Evolutionary conservation across 352 stramenopile species (phyloP).

Genomic region (Thalassiosira delicatula): DNA sequence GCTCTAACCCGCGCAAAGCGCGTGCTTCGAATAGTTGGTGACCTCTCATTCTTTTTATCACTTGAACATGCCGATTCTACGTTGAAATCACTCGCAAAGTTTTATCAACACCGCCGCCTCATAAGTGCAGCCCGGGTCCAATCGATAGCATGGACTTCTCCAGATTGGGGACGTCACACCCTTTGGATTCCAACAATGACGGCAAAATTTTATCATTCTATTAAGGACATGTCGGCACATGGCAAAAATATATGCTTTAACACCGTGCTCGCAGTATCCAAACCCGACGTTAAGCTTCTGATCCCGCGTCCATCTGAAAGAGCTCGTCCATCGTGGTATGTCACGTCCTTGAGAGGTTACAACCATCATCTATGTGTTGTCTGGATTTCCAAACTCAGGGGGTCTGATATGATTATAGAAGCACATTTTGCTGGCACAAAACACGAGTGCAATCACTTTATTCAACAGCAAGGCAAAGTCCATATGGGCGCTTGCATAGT

Average conservation of each 20-base stretch:
- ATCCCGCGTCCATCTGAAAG: slow-evolving; percentile 21
- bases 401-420: slow-evolving; percentile 41
- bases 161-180: slow-evolving; percentile 29
- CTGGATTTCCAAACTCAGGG: slow-evolving; percentile 41
- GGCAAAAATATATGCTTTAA: slow-evolving; percentile 54
- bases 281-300: slow-evolving; percentile 29
- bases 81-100: slow-evolving; percentile 38
- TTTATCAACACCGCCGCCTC: slow-evolving; percentile 17
- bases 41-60: slow-evolving; percentile 24
- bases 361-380: slow-evolving; percentile 38
- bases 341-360: slow-evolving; percentile 32
- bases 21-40: slow-evolving; percentile 43
- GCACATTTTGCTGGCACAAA: slow-evolving; percentile 52
- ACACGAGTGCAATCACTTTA: slow-evolving; percentile 45
- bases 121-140: slow-evolving; percentile 10
- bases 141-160: slow-evolving; percentile 39
- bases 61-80: slow-evolving; percentile 23
- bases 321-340: slow-evolving; percentile 32
- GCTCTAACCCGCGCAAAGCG: slow-evolving; percentile 49
- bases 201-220: slow-evolving; percentile 41
- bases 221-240: slow-evolving; percentile 26
- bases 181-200: slow-evolving; percentile 44
- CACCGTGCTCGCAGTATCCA: slow-evolving; percentile 41
- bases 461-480: slow-evolving; percentile 34
- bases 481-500: slow-evolving; percentile 9